phyloP scores from a whole-genome alignment of 257 asterid genomes.

The Solanum acaule region DNA sequence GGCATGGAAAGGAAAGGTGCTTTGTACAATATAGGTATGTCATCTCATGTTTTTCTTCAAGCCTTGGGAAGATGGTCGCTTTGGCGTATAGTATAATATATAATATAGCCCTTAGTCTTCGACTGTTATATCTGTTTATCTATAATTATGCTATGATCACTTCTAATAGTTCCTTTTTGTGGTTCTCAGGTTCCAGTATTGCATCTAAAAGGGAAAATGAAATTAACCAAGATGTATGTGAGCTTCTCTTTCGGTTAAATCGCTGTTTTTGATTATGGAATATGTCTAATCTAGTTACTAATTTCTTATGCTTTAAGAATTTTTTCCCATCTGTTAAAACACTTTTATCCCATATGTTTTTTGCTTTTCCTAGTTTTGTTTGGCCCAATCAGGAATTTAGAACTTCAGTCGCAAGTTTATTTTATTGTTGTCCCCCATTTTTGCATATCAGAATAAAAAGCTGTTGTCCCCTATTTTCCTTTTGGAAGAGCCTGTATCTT shows the following conservation, averaged over 20 bases:
- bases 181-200: background rate
- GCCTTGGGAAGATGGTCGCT: background rate
- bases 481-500: background rate
- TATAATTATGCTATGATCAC: background rate
- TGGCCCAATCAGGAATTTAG: background rate
- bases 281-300: background rate
- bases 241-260: background rate
- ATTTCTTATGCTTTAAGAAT: background rate
- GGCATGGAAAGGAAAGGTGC: conserved; percentile 36
- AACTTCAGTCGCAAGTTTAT: background rate
- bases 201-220: background rate
- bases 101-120: background rate
- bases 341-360: background rate
- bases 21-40: conserved; percentile 49
- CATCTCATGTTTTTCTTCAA: background rate
- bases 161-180: background rate
- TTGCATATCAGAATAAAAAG: background rate
- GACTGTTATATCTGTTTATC: background rate
- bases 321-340: background rate
- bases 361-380: background rate
- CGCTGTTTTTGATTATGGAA: background rate
- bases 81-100: background rate
- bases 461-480: background rate
- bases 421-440: background rate
- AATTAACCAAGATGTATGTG: conserved; percentile 4